Conservation (phyloP, 495 filamentous ascomycete species). For the Penicilliopsis zonata region DNA sequence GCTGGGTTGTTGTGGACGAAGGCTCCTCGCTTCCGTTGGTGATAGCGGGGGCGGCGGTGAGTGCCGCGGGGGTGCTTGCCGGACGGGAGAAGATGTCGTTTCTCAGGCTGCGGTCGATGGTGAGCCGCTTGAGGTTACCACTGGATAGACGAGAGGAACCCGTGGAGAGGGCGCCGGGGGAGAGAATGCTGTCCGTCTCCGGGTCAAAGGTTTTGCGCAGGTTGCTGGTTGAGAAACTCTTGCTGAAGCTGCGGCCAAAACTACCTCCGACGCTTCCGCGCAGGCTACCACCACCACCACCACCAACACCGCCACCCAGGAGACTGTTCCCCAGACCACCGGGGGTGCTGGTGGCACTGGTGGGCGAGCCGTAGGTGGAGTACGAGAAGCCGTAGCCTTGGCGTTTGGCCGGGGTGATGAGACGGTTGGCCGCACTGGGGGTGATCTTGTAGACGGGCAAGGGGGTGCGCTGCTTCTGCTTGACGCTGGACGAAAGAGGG, state of each 20-base stretch:
- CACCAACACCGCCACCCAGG: conserved; percentile 46
- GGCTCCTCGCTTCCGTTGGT: conserved; percentile 36
- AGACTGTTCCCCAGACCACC: conserved; percentile 53
- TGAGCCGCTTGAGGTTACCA: conserved; percentile 72
- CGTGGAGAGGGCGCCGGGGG: conserved; percentile 74
- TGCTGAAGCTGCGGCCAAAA: conserved; percentile 48
- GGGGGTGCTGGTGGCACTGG: conserved; percentile 59
- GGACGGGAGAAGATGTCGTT: conserved; percentile 56
- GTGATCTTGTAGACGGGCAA: conserved; percentile 84
- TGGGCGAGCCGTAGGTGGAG: conserved; percentile 75
- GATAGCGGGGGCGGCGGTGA: conserved; percentile 32
- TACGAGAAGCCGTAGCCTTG: conserved; percentile 80
- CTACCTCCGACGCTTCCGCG: conserved; percentile 36
- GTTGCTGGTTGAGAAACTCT: conserved; percentile 54
- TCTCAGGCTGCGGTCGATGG: conserved; percentile 75
- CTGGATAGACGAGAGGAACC: conserved; percentile 48
- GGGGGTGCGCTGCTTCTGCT: conserved; percentile 61
- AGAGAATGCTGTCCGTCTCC: conserved; percentile 69
- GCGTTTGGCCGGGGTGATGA: conserved; percentile 68
- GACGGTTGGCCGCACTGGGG: conserved; percentile 61
- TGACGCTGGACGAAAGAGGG: conserved; percentile 60
- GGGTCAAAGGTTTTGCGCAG: conserved; percentile 51
- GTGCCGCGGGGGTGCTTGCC: conserved; percentile 30
- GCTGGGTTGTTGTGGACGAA: conserved; percentile 20
- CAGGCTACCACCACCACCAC: no score